These are phyloP conservation scores for Lupinus albus DNA, from an alignment of 306 rosid genomes.

Conservation along the genomic window DNA sequence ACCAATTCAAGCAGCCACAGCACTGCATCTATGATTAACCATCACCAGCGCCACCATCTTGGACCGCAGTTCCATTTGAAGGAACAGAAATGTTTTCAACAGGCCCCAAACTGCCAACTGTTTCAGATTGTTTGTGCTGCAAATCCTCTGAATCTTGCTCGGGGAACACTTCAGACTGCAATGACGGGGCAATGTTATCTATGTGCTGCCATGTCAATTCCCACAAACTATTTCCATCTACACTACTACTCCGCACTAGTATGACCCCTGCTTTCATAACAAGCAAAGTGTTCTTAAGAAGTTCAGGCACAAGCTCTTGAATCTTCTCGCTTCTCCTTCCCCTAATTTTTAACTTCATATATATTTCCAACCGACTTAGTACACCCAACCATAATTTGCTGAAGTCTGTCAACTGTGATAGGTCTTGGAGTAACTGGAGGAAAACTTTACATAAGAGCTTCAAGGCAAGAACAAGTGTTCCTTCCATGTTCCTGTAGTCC, in stretches of 20 bases:
- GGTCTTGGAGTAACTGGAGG: slow-evolving; percentile 67
- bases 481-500: slow-evolving; percentile 93
- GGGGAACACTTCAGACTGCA: slow-evolving; percentile 84
- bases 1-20: too few species aligned
- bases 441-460: slow-evolving; percentile 86
- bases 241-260: slow-evolving; percentile 60
- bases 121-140: slow-evolving; percentile 51
- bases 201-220: slow-evolving; percentile 82
- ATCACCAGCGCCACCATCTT: slow-evolving; percentile 50
- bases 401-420: slow-evolving; percentile 65
- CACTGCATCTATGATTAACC: slow-evolving; percentile 8
- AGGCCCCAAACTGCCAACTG: slow-evolving; percentile 45
- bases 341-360: slow-evolving; percentile 72
- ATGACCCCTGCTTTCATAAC: slow-evolving; percentile 72
- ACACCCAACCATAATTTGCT: slow-evolving; percentile 84
- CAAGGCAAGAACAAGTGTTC: slow-evolving; percentile 77
- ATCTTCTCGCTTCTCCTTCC: slow-evolving; percentile 86
- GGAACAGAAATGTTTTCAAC: slow-evolving; percentile 45
- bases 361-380: slow-evolving; percentile 71
- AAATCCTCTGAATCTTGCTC: slow-evolving; percentile 61
- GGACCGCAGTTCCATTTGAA: slow-evolving; percentile 47
- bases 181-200: slow-evolving; percentile 65
- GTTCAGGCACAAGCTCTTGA: slow-evolving; percentile 86
- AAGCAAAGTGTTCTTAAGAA: slow-evolving; percentile 81
- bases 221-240: slow-evolving; percentile 76